A percentile compares a stretch with the other conserved stretches of the same genome.
These are phyloP conservation scores for Anthoceros angustus DNA, from an alignment of 225 moss, liverwort and hornwort species.

Conservation along the genomic window DNA sequence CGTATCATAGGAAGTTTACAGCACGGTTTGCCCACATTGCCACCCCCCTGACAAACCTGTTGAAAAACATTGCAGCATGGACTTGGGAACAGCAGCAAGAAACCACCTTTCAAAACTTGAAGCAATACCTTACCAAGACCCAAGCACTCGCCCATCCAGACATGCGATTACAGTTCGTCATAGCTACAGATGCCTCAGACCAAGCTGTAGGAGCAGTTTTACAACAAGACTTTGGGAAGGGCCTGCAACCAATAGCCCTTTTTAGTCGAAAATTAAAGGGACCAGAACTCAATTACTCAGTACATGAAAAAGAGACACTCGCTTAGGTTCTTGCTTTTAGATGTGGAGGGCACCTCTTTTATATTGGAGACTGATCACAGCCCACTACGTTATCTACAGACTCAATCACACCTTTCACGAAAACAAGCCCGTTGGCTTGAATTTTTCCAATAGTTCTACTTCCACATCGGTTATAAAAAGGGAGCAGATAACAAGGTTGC, in stretches of 20 bases:
- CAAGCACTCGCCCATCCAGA: conserved; percentile 1
- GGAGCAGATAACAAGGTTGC: background rate
- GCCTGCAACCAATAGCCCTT: conserved; percentile 3
- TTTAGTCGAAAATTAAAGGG: background rate
- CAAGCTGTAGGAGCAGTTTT: conserved; percentile 6
- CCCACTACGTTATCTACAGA: background rate
- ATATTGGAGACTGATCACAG: background rate
- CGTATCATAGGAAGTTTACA: conserved; percentile 7
- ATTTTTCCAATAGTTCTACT: background rate
- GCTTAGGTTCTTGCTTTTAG: background rate
- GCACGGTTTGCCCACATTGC: background rate
- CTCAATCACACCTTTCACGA: background rate
- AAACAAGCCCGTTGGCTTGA: background rate
- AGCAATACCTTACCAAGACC: background rate
- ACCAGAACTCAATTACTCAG: background rate
- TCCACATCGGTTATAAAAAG: background rate
- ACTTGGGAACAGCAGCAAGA: background rate
- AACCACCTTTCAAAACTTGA: background rate
- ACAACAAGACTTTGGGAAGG: background rate
- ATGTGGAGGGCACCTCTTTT: background rate
- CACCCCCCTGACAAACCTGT: background rate
- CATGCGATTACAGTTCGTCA: background rate
- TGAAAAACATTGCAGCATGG: background rate
- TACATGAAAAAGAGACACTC: background rate
- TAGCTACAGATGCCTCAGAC: background rate